Conservation (phyloP, 495 filamentous ascomycete species). For the Aspergillus avenaceus region DNA sequence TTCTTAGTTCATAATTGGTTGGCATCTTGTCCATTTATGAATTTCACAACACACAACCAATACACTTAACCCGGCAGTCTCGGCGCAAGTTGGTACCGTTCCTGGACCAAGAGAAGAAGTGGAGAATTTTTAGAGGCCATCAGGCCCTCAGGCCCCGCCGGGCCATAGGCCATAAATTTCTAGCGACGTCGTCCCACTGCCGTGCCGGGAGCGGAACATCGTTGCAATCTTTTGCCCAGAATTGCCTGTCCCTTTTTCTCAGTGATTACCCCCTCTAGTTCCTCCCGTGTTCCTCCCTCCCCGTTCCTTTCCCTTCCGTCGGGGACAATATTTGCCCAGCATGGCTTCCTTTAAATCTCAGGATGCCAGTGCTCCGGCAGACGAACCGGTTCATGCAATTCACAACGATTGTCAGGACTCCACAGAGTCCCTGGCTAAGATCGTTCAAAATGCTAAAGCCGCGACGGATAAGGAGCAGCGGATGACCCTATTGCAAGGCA, state of each 20-base stretch:
- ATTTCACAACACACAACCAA: not conserved
- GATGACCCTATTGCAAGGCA: slow-evolving; percentile 41
- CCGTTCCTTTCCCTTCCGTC: not conserved
- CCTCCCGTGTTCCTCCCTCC: not conserved
- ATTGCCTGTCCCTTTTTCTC: not conserved
- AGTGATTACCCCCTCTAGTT: not conserved
- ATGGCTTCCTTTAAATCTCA: slow-evolving; percentile 24
- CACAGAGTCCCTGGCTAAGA: slow-evolving; percentile 28
- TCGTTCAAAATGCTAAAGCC: slow-evolving; percentile 40
- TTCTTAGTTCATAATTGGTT: too few species aligned
- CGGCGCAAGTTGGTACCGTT: not conserved
- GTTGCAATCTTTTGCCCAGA: not conserved
- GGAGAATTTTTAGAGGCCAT: not conserved
- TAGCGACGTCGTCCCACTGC: slow-evolving; percentile 3
- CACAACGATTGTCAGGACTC: slow-evolving; percentile 17
- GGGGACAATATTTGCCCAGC: slow-evolving; percentile 20
- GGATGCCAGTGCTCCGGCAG: slow-evolving; percentile 27
- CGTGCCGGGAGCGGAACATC: slow-evolving; percentile 3
- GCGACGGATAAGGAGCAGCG: slow-evolving; percentile 45
- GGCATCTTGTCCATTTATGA: not conserved
- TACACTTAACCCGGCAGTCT: not conserved
- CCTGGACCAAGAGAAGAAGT: not conserved
- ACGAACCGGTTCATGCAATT: slow-evolving; percentile 7
- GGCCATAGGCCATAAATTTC: slow-evolving; percentile 6
- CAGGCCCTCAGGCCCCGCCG: slow-evolving; percentile 4